These are phyloP conservation scores for Fraxinus sp. DNA, from an alignment of 305 asterid species.

Conservation along the genomic window DNA sequence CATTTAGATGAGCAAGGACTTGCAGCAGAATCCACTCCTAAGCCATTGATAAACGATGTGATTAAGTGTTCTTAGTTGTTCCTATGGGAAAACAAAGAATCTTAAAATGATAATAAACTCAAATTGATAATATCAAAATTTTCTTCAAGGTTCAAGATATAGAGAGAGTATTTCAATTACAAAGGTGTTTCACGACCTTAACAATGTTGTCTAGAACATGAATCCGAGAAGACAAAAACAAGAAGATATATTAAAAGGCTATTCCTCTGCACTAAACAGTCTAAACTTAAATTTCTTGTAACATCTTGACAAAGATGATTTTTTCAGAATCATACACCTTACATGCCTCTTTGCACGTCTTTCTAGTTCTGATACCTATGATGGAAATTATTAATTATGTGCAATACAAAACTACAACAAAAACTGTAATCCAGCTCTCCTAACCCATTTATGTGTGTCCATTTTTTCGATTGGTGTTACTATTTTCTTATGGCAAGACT, in stretches of 20 bases:
- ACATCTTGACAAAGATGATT: not conserved
- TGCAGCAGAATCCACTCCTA: not conserved
- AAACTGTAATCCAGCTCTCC: not conserved
- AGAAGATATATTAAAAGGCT: not conserved
- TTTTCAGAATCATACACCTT: not conserved
- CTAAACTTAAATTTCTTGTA: not conserved
- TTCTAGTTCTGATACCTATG: not conserved
- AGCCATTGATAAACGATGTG: not conserved
- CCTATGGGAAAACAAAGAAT: not conserved
- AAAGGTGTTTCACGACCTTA: not conserved
- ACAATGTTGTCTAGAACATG: not conserved
- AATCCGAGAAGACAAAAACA: not conserved
- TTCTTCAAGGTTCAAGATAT: not conserved
- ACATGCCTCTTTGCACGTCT: not conserved
- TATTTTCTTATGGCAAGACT: not conserved
- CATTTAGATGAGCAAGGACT: conserved; percentile 11
- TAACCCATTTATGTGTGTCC: not conserved
- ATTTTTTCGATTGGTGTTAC: not conserved
- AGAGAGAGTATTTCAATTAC: not conserved
- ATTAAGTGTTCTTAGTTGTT: not conserved
- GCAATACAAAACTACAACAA: not conserved
- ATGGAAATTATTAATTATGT: not conserved
- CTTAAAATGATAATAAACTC: not conserved
- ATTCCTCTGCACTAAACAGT: not conserved
- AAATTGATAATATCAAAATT: not conserved